These are phyloP conservation scores for Eucalyptus regnans DNA, from an alignment of 345 rosid genomes.

Conservation along the genomic window DNA sequence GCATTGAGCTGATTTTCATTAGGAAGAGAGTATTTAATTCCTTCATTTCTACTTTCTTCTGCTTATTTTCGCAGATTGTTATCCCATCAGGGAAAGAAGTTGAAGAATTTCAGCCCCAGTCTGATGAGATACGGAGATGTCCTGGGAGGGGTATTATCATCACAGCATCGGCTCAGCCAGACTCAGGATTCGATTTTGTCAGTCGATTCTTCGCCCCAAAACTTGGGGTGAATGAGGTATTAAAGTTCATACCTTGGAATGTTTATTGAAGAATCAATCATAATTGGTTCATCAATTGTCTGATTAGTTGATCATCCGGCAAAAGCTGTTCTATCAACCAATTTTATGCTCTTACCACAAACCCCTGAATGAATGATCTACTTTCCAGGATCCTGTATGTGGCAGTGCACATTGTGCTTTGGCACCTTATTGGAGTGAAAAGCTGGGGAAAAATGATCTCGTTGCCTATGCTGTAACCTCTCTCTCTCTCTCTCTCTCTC, in stretches of 20 bases:
- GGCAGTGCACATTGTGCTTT: conserved; percentile 80
- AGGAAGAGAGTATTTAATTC: neutral
- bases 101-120: conserved; percentile 28
- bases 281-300: neutral
- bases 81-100: conserved; percentile 57
- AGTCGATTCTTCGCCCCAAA: conserved; percentile 70
- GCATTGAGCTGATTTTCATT: neutral
- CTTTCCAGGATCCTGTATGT: conserved; percentile 63
- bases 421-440: conserved; percentile 59
- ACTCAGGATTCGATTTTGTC: conserved; percentile 49
- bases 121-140: conserved; percentile 35
- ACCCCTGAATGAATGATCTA: neutral
- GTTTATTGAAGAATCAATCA: neutral
- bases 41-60: neutral
- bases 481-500: neutral
- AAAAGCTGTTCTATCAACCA: neutral
- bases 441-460: conserved; percentile 38
- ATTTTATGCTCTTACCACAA: neutral
- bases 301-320: neutral
- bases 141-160: conserved; percentile 50
- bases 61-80: conserved; percentile 26
- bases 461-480: conserved; percentile 44
- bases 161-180: conserved; percentile 36
- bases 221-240: conserved; percentile 60
- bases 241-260: neutral